Base-by-base conservation (phyloP, 2,329 filamentous ascomycete species). In the Xylariaceae sp. region DNA sequence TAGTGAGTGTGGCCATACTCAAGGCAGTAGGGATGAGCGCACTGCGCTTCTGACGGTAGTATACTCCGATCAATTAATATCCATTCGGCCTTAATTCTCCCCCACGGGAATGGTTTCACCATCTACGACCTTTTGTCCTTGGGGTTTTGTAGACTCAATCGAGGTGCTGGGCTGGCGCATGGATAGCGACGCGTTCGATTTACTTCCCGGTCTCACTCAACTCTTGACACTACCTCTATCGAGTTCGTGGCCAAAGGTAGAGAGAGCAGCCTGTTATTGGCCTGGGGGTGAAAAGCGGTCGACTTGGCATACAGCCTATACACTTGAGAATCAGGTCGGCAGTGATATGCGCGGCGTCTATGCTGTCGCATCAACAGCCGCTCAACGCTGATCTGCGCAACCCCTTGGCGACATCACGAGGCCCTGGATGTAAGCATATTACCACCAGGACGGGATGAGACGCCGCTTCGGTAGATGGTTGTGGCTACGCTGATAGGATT, bases 61-160 rank as follows among this genome's bases (percentile, higher is more conserved):
- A 50, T 51, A 50, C 41, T 46, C 50, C 50, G 52, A 53, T 50
- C 42, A 40, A 41, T 53, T 56, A 55, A 56, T 54, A 44, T 55
- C 47, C 30, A 35, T 27, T 36, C 39, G 46, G 32, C 46, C 43
- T 48, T 44, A 49, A 46, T 47, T 39, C 16, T 44, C 35, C 42
- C 34, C 35, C 36, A 46, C 50, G 48, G 46, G 47, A 51, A 34
- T 49, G 52, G 30, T 43, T 41, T 46, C 40, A 36, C 29, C 40
- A 34, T 31, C 41, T 28, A 18, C 45, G 16, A 45, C 35, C 36
- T 30, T 13, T 46, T n/a, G n/a, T 44, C 45, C 41, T 17, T 35
- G 46, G 43, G 32, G 37, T 24, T 19, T 42, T 43, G 35, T 47
- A 49, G 44, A 50, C n/a, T n/a, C n/a, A n/a, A n/a, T 38, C 36